These are phyloP conservation scores for Solanum virginianum DNA, from an alignment of 257 asterid species.

Conservation along the genomic window DNA sequence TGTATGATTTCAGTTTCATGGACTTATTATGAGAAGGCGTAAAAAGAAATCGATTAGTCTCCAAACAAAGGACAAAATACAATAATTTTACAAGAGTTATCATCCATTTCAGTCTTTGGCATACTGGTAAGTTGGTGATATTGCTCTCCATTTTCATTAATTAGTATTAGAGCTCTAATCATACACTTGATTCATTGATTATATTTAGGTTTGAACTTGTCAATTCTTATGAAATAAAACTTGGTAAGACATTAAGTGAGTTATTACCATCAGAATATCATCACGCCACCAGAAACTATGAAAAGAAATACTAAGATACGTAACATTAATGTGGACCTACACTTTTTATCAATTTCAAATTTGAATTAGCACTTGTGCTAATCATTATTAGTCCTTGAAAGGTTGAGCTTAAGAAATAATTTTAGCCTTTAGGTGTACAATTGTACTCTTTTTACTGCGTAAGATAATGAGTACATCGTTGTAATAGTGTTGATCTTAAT, in stretches of 20 bases:
- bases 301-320: not conserved
- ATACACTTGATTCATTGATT: no score
- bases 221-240: conserved; percentile 15
- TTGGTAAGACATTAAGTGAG: conserved; percentile 26
- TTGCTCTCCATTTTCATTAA: not conserved
- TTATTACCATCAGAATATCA: conserved; percentile 6
- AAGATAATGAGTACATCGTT: not conserved
- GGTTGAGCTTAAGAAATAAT: not conserved
- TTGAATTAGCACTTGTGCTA: not conserved
- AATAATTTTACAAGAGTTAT: conserved; percentile 21
- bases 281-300: not conserved
- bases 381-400: not conserved
- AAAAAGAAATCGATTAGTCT: not conserved
- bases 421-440: not conserved
- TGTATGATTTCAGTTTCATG: conserved; percentile 14
- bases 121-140: conserved; percentile 26
- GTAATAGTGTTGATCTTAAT: not conserved
- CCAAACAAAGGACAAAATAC: not conserved
- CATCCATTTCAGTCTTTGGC: conserved; percentile 44
- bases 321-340: not conserved
- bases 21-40: not conserved
- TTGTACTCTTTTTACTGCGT: not conserved
- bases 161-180: no score
- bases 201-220: no score
- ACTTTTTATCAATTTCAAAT: not conserved